These are phyloP conservation scores for Canavalia gladiata DNA, from an alignment of 306 rosid genomes.

Conservation along the genomic window DNA sequence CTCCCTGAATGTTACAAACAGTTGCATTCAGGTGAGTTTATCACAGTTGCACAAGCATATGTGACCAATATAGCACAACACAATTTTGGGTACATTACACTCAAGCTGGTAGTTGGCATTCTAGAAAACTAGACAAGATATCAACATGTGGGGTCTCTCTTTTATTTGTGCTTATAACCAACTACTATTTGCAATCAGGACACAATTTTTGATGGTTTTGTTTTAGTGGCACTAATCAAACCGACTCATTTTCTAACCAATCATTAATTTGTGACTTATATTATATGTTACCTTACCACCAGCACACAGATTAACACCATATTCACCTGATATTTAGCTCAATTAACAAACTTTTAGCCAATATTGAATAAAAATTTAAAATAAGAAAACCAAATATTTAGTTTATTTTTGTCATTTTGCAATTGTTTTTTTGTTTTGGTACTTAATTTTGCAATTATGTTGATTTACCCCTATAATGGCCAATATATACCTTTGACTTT, in stretches of 20 bases:
- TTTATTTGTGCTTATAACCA: conserved; percentile 29
- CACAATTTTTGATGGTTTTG: conserved; percentile 36
- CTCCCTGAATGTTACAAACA: conserved; percentile 65
- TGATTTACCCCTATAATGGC: conserved; percentile 1
- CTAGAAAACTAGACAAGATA: conserved; percentile 38
- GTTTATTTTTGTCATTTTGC: background rate
- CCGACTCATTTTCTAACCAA: background rate
- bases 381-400: background rate
- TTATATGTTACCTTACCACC: conserved; percentile 26
- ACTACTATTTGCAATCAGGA: conserved; percentile 9
- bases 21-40: conserved; percentile 16
- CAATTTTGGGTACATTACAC: conserved; percentile 35
- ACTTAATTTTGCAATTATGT: background rate
- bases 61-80: conserved; percentile 24
- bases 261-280: conserved; percentile 34
- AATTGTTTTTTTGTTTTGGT: background rate
- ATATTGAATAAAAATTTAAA: background rate
- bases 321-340: conserved; percentile 5
- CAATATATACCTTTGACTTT: conserved; percentile 25
- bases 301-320: conserved; percentile 37
- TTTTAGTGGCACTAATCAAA: conserved; percentile 30
- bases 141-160: conserved; percentile 46
- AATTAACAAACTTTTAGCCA: conserved; percentile 1
- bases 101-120: conserved; percentile 45
- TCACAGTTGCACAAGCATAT: conserved; percentile 22